phyloP scores from a whole-genome alignment of 129 eudicot genomes.

The Sambucus nigra region DNA sequence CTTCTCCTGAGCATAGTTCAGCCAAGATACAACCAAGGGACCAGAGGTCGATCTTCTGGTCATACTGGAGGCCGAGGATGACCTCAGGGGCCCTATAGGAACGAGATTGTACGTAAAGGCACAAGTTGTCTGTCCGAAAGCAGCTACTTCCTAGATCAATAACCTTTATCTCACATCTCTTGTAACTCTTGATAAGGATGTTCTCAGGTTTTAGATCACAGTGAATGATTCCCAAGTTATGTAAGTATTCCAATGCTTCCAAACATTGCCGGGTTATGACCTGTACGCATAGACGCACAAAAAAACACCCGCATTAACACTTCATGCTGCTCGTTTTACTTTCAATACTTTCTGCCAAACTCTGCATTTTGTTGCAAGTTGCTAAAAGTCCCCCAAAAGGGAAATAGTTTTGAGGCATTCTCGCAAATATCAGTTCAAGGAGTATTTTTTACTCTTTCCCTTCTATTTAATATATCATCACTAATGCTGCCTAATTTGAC shows the following conservation, averaged over 20 bases:
- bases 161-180: conserved; percentile 86
- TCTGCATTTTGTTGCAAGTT: not conserved
- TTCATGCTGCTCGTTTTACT: not conserved
- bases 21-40: conserved; percentile 93
- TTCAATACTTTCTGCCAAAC: not conserved
- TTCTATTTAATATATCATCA: not conserved
- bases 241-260: conserved; percentile 80
- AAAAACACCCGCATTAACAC: conserved; percentile 5
- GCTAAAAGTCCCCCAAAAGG: not conserved
- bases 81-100: conserved; percentile 99
- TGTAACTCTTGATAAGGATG: conserved; percentile 80
- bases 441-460: too few relatives aligned
- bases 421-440: too few relatives aligned
- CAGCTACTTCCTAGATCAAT: conserved; percentile 99
- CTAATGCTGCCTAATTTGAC: conserved; percentile 4
- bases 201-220: conserved; percentile 98
- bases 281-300: conserved; percentile 32
- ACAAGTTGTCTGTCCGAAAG: conserved; percentile 60
- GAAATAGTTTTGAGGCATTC: too few relatives aligned
- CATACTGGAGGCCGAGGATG: conserved; percentile 78
- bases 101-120: conserved; percentile 86
- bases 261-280: conserved; percentile 70
- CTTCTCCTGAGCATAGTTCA: conserved; percentile 88
- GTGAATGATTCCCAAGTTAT: conserved; percentile 76
- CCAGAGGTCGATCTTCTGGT: conserved; percentile 87